Percentiles rank a stretch among this genome's conserved stretches.
These are phyloP conservation scores for Galeopsis tetrahit DNA, from an alignment of 257 asterid genomes.

Conservation along the genomic window DNA sequence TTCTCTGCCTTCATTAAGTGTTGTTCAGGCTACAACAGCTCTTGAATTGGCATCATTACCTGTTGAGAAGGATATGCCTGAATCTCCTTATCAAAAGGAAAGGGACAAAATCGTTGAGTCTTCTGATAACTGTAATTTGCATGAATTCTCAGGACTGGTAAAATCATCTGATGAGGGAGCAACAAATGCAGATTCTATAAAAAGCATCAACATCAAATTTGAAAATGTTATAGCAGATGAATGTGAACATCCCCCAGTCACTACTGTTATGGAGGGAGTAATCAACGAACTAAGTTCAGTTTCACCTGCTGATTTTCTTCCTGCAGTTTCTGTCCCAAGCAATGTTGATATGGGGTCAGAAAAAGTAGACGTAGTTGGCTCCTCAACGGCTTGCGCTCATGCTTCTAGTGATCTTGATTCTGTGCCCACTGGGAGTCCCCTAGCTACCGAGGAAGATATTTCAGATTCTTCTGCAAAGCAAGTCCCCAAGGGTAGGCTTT, in stretches of 20 bases:
- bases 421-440: constrained; percentile 42
- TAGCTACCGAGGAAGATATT: constrained; percentile 38
- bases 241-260: constrained; percentile 31
- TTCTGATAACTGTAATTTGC: constrained; percentile 28
- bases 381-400: constrained; percentile 26
- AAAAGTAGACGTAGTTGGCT: constrained; percentile 12
- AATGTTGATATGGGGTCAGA: constrained; percentile 31
- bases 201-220: constrained; percentile 39
- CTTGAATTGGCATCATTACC: constrained; percentile 21
- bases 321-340: constrained; percentile 39
- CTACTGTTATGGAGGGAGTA: constrained; percentile 36
- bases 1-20: constrained; percentile 31
- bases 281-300: constrained; percentile 38
- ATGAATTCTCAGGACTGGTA: constrained; percentile 15
- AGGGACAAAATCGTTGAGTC: constrained; percentile 29
- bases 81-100: constrained; percentile 26
- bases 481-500: constrained; percentile 41
- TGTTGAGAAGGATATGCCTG: constrained; percentile 32
- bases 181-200: constrained; percentile 17
- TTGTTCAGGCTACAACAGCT: constrained; percentile 36
- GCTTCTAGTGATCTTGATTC: constrained; percentile 33
- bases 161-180: constrained; percentile 23
- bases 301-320: constrained; percentile 38
- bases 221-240: constrained; percentile 31
- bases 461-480: constrained; percentile 36